Percentiles rank a stretch among this genome's conserved stretches.
Evolutionary conservation across 495 filamentous ascomycete species (phyloP).

Genomic region (Venustampulla echinocandica): DNA sequence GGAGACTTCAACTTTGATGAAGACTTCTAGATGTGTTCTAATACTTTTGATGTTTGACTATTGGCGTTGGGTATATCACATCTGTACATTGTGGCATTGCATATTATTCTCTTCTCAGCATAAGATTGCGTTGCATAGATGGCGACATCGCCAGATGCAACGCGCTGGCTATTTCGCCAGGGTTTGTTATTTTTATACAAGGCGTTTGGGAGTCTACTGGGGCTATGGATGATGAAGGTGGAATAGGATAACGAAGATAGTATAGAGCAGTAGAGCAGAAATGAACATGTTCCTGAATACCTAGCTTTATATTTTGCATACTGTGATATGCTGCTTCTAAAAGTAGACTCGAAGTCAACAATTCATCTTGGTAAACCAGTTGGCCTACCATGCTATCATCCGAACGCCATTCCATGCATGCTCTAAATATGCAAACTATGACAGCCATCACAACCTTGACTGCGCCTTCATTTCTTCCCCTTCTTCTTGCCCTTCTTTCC

Average conservation of each 20-base stretch:
- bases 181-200: conserved; percentile 7
- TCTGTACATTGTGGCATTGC: conserved; percentile 21
- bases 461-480: conserved; percentile 38
- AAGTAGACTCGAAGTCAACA: too few relatives aligned
- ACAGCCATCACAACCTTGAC: background rate
- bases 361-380: too few relatives aligned
- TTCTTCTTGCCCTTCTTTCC: conserved; percentile 49
- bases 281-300: conserved; percentile 9
- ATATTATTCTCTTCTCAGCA: conserved; percentile 18
- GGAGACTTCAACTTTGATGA: conserved; percentile 91
- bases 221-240: conserved; percentile 8
- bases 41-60: conserved; percentile 2
- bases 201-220: conserved; percentile 14
- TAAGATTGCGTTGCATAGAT: conserved; percentile 20
- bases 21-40: conserved; percentile 65
- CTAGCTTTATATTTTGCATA: background rate
- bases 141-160: conserved; percentile 23
- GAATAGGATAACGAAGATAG: background rate
- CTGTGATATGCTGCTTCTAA: too few relatives aligned
- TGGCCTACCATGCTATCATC: background rate
- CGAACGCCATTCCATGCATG: conserved; percentile 9
- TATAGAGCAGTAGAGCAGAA: conserved; percentile 12
- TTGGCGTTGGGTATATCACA: conserved; percentile 16
- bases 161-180: conserved; percentile 2
- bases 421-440: background rate